Evolutionary conservation across 2,329 filamentous ascomycete genomes (phyloP), one percentile per base, ranked within the genome.

Genomic region (Aspergillus nomiae): DNA sequence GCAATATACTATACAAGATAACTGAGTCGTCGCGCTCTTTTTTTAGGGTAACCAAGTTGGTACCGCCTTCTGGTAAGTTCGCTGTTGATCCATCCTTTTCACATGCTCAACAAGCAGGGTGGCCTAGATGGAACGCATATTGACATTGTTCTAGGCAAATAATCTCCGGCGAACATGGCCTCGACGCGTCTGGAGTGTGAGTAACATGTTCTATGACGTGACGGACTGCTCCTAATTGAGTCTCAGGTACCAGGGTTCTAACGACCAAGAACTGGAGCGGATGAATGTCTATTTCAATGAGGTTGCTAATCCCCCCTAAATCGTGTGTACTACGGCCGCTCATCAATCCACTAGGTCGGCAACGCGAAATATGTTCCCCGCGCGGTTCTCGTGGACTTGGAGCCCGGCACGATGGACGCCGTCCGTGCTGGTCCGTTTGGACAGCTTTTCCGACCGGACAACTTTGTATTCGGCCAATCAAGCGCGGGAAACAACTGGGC

Each of bases 401-500:
- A 99, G 88, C 95, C 95, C 73, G 95, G 95, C 84, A 98, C 95
- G 84, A 99, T 98, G 94, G 95, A 99, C 77, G 95, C 95, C 74
- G 94, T 99, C 85, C 94, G 94, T 81, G 92, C 94, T 75, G 94
- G 95, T 82, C 95, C 95, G 71, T 98, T 98, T 81, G 95, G 95
- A 75, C 92, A 97, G 86, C 93, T 99, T 74, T 98, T 99, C 93
- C 94, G 95, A 71, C 95, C 95, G 80, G 95, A 99, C 87, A 99
- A 98, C 91, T 98, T 98, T 85, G 93, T 98, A 80, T 98, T 98
- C 83, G 95, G 95, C 76, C 95, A 98, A 87, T 98, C 95, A 76
- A 94, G 95, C 88, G 95, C 95, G 81, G 95, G 95, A 85, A 99
- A 99, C 92, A 98, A 98, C 90, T 99, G 95, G 95, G 95, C 95